A percentile compares a stretch with the other conserved stretches of the same genome.
Evolutionary conservation across 2,329 filamentous ascomycete species (phyloP).

Genomic region (Tolypocladium paradoxum): DNA sequence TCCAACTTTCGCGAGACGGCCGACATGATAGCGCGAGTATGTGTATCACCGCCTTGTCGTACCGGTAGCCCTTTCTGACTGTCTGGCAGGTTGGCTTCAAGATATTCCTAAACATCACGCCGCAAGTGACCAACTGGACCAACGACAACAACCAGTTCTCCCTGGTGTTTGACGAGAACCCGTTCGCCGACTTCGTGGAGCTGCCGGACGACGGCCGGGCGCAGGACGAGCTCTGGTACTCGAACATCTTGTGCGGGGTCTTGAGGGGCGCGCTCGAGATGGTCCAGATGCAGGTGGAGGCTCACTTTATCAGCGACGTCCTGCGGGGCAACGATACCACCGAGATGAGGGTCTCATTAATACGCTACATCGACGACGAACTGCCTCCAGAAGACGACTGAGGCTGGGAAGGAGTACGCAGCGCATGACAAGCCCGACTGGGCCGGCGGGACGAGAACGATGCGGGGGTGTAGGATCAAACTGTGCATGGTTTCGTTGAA

Average conservation of each 20-base stretch:
- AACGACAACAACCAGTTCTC: constrained; percentile 95
- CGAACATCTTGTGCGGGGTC: constrained; percentile 91
- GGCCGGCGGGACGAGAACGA: background rate
- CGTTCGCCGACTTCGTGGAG: constrained; percentile 93
- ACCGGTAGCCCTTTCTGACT: constrained; percentile 7
- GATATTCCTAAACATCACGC: constrained; percentile 95
- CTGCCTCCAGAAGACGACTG: constrained; percentile 93
- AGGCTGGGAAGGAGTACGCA: constrained; percentile 13
- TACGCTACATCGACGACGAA: constrained; percentile 95
- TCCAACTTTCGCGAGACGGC: constrained; percentile 91
- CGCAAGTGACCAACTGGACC: constrained; percentile 89
- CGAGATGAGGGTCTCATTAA: constrained; percentile 87
- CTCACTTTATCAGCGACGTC: constrained; percentile 90
- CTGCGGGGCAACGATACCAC: constrained; percentile 90
- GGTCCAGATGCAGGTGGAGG: constrained; percentile 99
- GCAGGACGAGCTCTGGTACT: constrained; percentile 97
- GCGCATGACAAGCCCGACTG: background rate
- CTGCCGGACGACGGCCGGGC: constrained; percentile 89
- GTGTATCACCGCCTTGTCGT: background rate
- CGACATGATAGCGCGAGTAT: constrained; percentile 87
- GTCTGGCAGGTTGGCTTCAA: constrained; percentile 79
- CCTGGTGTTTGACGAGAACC: constrained; percentile 92
- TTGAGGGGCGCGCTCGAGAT: constrained; percentile 87
- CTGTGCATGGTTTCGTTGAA: background rate
- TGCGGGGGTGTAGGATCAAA: background rate